Percentiles rank a stretch among this genome's conserved stretches.
Conservation (phyloP, 805 yeast species). For the Pichia scutulata region DNA sequence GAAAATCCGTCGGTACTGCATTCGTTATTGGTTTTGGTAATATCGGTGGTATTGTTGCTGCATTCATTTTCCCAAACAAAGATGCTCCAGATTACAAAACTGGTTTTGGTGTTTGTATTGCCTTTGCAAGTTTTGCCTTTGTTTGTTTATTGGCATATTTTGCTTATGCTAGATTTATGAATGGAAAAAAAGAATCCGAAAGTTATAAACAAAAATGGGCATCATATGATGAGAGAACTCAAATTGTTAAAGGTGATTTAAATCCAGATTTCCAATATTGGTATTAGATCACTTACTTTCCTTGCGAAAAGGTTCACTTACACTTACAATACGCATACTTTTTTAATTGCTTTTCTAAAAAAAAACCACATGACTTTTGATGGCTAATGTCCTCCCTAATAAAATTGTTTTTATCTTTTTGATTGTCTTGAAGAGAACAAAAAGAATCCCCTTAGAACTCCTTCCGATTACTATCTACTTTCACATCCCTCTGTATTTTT, state of each 20-base stretch:
- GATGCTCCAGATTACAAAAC: conserved; percentile 53
- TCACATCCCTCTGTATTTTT: not conserved
- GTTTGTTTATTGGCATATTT: conserved; percentile 27
- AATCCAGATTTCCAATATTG: conserved; percentile 42
- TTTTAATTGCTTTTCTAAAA: not conserved
- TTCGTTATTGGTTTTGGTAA: conserved; percentile 66
- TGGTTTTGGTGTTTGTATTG: conserved; percentile 47
- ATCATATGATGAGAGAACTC: conserved; percentile 20
- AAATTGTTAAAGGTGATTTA: conserved; percentile 28
- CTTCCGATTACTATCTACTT: not conserved
- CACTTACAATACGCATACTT: not conserved
- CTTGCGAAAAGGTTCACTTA: not conserved
- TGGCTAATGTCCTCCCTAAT: not conserved
- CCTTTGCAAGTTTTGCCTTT: conserved; percentile 37
- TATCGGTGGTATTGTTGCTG: conserved; percentile 63
- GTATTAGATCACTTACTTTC: conserved; percentile 24
- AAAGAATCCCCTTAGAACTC: not conserved
- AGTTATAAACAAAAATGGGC: conserved; percentile 25
- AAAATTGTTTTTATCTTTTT: no score
- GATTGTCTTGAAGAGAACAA: not conserved
- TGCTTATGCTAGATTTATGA: conserved; percentile 24
- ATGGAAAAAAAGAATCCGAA: conserved; percentile 30
- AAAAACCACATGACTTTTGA: no score
- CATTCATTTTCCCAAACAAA: conserved; percentile 44
- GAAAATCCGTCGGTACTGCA: conserved; percentile 44